phyloP scores from a whole-genome alignment of 2,329 filamentous ascomycete genomes.

The Aspergillus arachidicola region DNA sequence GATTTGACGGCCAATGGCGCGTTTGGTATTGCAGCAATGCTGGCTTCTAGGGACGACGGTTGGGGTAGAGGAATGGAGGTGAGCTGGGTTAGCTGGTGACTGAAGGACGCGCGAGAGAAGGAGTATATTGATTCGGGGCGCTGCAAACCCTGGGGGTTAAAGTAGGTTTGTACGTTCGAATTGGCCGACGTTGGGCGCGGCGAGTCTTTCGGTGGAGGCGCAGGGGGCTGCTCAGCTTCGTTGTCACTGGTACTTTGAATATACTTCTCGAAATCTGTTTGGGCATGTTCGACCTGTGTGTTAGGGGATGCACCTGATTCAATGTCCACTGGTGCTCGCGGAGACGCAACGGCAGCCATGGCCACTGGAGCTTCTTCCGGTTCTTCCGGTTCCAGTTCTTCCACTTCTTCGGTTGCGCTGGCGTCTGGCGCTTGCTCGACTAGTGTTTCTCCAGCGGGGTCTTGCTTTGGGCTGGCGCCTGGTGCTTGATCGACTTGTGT shows the following conservation, averaged over 20 bases:
- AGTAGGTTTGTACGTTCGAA: constrained; percentile 43
- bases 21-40: constrained; percentile 81
- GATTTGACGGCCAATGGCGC: constrained; percentile 82
- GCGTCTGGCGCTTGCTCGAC: neutral
- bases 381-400: constrained; percentile 6
- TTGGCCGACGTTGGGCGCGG: constrained; percentile 29
- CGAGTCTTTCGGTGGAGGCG: constrained; percentile 43
- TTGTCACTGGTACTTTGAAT: constrained; percentile 39
- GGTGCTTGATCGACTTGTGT: neutral
- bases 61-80: constrained; percentile 89
- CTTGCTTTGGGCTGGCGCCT: neutral
- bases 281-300: constrained; percentile 23
- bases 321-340: constrained; percentile 23
- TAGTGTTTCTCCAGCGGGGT: neutral
- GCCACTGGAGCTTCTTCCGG: constrained; percentile 11
- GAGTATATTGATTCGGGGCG: constrained; percentile 90
- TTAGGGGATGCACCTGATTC: constrained; percentile 18
- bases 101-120: constrained; percentile 86
- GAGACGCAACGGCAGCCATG: constrained; percentile 36
- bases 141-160: constrained; percentile 51
- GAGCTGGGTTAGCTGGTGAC: constrained; percentile 87
- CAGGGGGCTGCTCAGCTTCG: constrained; percentile 31
- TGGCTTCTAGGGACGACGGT: constrained; percentile 77
- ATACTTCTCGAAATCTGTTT: constrained; percentile 47
- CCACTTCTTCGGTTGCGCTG: constrained; percentile 3